A percentile compares a stretch with the other conserved stretches of the same genome.
Conservation (phyloP, 805 yeast species). For the Candida argentea region DNA sequence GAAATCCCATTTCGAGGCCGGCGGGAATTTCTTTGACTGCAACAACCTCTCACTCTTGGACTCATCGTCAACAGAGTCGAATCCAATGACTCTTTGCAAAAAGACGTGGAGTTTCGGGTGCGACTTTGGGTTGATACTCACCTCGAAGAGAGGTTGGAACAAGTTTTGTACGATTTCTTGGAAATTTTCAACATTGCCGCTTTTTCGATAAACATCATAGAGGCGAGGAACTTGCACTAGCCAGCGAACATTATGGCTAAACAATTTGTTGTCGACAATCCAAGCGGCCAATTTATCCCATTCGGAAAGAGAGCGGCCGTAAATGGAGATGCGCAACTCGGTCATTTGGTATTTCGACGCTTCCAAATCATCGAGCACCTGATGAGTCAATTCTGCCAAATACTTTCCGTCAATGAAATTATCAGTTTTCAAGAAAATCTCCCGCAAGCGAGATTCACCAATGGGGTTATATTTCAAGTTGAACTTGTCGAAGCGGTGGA, state of each 20-base stretch:
- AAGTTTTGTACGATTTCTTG: conserved; percentile 69
- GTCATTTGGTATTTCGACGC: conserved; percentile 95
- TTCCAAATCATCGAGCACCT: conserved; percentile 90
- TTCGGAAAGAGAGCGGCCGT: conserved; percentile 82
- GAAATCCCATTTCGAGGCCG: conserved; percentile 75
- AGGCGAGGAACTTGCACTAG: conserved; percentile 89
- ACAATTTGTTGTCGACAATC: conserved; percentile 87
- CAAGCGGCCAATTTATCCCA: conserved; percentile 95
- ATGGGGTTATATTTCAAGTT: conserved; percentile 95
- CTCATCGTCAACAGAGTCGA: conserved; percentile 98
- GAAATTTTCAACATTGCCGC: conserved; percentile 60
- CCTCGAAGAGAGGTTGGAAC: conserved; percentile 86
- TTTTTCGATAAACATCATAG: conserved; percentile 78
- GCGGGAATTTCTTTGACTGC: conserved; percentile 66
- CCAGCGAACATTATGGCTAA: conserved; percentile 96
- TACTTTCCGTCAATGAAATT: conserved; percentile 83
- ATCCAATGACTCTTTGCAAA: conserved; percentile 90
- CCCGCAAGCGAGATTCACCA: conserved; percentile 95
- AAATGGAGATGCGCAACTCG: conserved; percentile 89
- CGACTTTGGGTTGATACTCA: conserved; percentile 67
- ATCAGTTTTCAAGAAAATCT: conserved; percentile 91
- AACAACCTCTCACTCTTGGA: conserved; percentile 80
- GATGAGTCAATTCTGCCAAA: conserved; percentile 87
- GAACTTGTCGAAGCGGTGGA: conserved; percentile 96
- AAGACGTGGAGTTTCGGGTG: conserved; percentile 90